These are phyloP conservation scores for Melanomma pulvis-pyrius DNA, from an alignment of 495 filamentous ascomycete genomes.

Conservation along the genomic window DNA sequence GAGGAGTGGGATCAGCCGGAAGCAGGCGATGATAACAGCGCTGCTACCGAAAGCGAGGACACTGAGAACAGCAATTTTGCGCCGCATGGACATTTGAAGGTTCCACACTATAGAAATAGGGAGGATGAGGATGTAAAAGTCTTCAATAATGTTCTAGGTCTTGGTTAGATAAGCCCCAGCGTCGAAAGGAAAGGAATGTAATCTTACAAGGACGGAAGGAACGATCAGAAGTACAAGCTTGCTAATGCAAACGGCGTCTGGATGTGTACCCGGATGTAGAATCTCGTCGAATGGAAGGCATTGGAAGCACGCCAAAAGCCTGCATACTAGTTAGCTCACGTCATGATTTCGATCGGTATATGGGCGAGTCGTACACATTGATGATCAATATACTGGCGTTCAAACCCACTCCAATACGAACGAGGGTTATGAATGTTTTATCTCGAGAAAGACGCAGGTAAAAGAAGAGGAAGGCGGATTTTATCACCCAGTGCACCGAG, in stretches of 20 bases:
- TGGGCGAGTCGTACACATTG: constrained; percentile 6
- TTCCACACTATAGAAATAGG: constrained; percentile 45
- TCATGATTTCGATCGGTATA: background rate
- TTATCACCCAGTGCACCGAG: constrained; percentile 20
- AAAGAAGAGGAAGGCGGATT: constrained; percentile 25
- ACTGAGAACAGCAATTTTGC: constrained; percentile 22
- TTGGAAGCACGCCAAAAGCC: constrained; percentile 13
- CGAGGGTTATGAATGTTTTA: constrained; percentile 1
- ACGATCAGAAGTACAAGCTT: constrained; percentile 19
- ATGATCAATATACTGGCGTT: constrained; percentile 16
- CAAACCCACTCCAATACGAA: background rate
- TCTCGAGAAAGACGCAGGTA: constrained; percentile 23
- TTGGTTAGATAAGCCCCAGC: background rate
- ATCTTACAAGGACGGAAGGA: constrained; percentile 20
- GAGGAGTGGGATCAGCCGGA: constrained; percentile 37
- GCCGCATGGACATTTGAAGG: constrained; percentile 35
- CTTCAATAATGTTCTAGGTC: constrained; percentile 38
- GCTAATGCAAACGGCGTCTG: constrained; percentile 19
- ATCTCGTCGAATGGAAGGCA: constrained; percentile 25
- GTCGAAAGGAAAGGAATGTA: background rate
- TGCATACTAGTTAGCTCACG: background rate
- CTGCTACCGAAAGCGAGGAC: constrained; percentile 35
- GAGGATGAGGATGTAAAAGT: constrained; percentile 43
- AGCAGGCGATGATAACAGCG: constrained; percentile 32
- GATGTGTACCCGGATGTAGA: constrained; percentile 14